Conservation (phyloP, 2,329 filamentous ascomycete species). For the Aspergillus vadensis region DNA sequence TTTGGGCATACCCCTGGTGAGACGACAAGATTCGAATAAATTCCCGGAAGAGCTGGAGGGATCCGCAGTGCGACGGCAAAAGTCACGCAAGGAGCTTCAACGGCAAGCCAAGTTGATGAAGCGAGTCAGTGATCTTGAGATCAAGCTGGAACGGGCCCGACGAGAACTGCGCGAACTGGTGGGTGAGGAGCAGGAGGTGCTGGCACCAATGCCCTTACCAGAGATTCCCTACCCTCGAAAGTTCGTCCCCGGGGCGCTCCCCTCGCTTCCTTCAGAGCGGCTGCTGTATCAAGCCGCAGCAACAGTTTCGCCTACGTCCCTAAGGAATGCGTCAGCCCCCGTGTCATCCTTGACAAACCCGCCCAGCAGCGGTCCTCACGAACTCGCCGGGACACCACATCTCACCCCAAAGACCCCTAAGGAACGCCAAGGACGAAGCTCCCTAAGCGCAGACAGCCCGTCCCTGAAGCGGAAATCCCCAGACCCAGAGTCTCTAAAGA, state of each 20-base stretch:
- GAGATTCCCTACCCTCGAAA: constrained; percentile 35
- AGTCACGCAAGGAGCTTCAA: constrained; percentile 59
- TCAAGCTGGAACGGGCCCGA: constrained; percentile 58
- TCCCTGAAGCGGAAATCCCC: constrained; percentile 41
- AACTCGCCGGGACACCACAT: neutral
- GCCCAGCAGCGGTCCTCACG: neutral
- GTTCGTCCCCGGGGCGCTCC: constrained; percentile 47
- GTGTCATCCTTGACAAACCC: constrained; percentile 6
- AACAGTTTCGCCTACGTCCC: constrained; percentile 14
- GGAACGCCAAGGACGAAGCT: constrained; percentile 14
- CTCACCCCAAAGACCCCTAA: neutral
- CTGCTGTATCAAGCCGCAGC: constrained; percentile 36
- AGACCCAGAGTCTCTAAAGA: constrained; percentile 29
- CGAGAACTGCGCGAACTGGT: constrained; percentile 56
- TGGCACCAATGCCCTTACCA: constrained; percentile 21
- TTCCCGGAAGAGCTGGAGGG: constrained; percentile 30
- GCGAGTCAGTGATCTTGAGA: constrained; percentile 62
- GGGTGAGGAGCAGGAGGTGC: constrained; percentile 34
- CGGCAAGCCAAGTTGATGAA: constrained; percentile 60
- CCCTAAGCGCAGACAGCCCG: constrained; percentile 32
- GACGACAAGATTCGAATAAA: constrained; percentile 32
- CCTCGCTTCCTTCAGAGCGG: constrained; percentile 50
- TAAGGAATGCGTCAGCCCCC: constrained; percentile 12
- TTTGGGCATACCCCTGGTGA: constrained; percentile 32
- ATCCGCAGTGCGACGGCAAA: constrained; percentile 46